Conservation (phyloP, 805 yeast species). For the Ogataea saltuana region DNA sequence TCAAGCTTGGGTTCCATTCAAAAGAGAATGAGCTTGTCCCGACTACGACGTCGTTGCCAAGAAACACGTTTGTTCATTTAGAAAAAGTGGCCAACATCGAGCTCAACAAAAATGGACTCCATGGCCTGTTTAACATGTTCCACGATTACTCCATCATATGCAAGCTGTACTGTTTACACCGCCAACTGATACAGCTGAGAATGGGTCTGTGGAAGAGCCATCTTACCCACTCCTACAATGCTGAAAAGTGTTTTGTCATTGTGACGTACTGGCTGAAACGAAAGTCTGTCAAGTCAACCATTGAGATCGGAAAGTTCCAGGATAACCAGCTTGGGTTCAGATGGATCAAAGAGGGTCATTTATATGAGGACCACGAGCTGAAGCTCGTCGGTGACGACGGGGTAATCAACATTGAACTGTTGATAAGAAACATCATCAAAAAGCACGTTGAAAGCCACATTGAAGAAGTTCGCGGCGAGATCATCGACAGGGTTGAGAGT, state of each 20-base stretch:
- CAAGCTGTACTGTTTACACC: conserved; percentile 60
- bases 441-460: conserved; percentile 43
- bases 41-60: conserved; percentile 33
- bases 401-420: conserved; percentile 37
- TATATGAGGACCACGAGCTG: conserved; percentile 24
- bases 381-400: conserved; percentile 38
- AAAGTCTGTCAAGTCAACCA: conserved; percentile 49
- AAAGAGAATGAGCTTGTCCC: conserved; percentile 35
- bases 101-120: conserved; percentile 46
- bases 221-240: conserved; percentile 56
- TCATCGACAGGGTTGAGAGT: conserved; percentile 31
- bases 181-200: conserved; percentile 54
- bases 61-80: conserved; percentile 41
- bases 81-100: conserved; percentile 58
- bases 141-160: conserved; percentile 63
- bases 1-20: conserved; percentile 60
- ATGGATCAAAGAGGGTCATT: conserved; percentile 61
- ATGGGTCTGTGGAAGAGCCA: conserved; percentile 59
- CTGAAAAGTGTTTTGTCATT: conserved; percentile 53
- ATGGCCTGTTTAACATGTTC: conserved; percentile 55
- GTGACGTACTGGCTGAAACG: conserved; percentile 67
- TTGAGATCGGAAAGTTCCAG: conserved; percentile 61
- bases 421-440: conserved; percentile 41
- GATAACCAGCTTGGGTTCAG: conserved; percentile 50
- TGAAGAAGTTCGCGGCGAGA: conserved; percentile 33